Conservation (phyloP, 371 early-diverging fungal genomes). For the Rhizomucor pusillus region DNA sequence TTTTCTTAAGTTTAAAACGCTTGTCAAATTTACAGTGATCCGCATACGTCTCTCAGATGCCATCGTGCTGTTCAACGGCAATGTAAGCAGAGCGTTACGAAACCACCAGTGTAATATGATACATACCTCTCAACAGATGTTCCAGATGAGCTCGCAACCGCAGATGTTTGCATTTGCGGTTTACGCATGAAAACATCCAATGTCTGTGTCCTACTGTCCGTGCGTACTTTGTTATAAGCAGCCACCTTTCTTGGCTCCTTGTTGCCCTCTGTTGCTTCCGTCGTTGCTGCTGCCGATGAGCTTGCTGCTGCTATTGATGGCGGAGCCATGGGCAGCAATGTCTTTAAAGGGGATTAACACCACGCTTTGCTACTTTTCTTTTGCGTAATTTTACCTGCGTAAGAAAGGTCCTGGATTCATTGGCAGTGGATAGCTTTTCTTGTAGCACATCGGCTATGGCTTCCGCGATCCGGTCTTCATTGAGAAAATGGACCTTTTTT, state of each 20-base stretch:
- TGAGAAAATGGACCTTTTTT: conserved; percentile 87
- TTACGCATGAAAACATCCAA: conserved; percentile 68
- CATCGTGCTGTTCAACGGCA: too few relatives aligned
- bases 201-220: conserved; percentile 69
- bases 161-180: too few relatives aligned
- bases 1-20: conserved; percentile 62
- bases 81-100: too few relatives aligned
- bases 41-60: conserved; percentile 2
- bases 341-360: too few relatives aligned
- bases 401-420: conserved; percentile 52
- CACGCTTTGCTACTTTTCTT: too few relatives aligned
- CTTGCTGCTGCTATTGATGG: too few relatives aligned
- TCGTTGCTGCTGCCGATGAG: too few relatives aligned
- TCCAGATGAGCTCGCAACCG: too few relatives aligned
- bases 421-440: conserved; percentile 44
- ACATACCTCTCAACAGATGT: too few relatives aligned
- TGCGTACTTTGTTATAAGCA: conserved; percentile 75
- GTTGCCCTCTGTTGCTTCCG: too few relatives aligned
- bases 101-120: too few relatives aligned
- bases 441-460: conserved; percentile 64
- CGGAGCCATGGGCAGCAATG: too few relatives aligned
- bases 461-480: conserved; percentile 84
- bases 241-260: conserved; percentile 20
- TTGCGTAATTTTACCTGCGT: conserved; percentile 56
- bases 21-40: conserved; percentile 5